Conservation (phyloP, 805 yeast genomes). For the Candida sithepensis region DNA sequence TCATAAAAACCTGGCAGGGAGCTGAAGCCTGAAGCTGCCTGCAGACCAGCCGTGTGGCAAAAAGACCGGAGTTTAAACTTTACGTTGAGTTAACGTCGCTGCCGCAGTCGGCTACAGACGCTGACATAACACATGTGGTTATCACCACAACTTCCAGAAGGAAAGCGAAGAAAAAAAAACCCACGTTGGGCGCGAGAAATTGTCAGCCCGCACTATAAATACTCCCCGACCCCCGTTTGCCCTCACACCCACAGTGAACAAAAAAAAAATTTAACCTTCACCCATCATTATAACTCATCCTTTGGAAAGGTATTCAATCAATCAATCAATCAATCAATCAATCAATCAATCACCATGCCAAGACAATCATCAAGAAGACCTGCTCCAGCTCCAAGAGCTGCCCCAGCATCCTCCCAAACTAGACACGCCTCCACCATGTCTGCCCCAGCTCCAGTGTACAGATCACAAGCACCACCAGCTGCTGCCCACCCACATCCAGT, state of each 20-base stretch:
- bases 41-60: too few relatives aligned
- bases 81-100: too few relatives aligned
- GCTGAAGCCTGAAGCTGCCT: too few relatives aligned
- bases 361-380: constrained; percentile 38
- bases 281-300: not conserved
- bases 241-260: too few relatives aligned
- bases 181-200: not conserved
- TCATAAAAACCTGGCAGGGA: too few relatives aligned
- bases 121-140: too few relatives aligned
- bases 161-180: not conserved
- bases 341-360: constrained; percentile 22
- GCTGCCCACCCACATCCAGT: constrained; percentile 46
- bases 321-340: constrained; percentile 5
- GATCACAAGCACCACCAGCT: constrained; percentile 45
- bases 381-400: constrained; percentile 34
- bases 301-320: not conserved
- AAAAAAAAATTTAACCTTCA: not conserved
- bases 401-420: constrained; percentile 38
- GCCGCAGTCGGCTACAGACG: too few relatives aligned
- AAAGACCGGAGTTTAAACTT: too few relatives aligned
- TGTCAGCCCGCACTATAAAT: not conserved
- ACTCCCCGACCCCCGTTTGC: not conserved
- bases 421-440: constrained; percentile 81
- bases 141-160: too few relatives aligned
- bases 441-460: constrained; percentile 35